Evolutionary conservation across 2,329 filamentous ascomycete species (phyloP).

Genomic region (Aureobasidium leucospermi): DNA sequence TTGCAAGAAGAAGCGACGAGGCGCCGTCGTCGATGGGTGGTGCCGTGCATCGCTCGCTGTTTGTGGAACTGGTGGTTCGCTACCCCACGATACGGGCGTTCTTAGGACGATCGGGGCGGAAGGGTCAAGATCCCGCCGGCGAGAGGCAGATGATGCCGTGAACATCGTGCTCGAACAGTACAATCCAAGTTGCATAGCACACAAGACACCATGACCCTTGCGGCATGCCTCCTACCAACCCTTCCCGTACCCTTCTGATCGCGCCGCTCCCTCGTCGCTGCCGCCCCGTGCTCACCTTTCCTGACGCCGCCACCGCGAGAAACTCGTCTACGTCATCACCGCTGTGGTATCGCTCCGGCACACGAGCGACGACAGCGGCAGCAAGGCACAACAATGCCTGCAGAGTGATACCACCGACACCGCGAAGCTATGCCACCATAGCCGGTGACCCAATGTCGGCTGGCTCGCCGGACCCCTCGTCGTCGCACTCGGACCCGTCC

Average conservation of each 20-base stretch:
- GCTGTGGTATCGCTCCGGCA: not conserved
- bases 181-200: not conserved
- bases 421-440: constrained; percentile 26
- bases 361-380: constrained; percentile 1
- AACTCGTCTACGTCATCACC: constrained; percentile 12
- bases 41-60: not conserved
- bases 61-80: not conserved
- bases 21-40: not conserved
- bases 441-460: constrained; percentile 18
- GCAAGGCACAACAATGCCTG: not conserved
- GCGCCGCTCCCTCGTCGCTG: constrained; percentile 6
- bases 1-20: constrained; percentile 7
- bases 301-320: not conserved
- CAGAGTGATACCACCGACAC: not conserved
- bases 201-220: constrained; percentile 1
- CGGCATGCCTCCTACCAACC: constrained; percentile 5
- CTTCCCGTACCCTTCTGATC: constrained; percentile 1
- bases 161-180: not conserved
- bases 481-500: constrained; percentile 16
- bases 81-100: too few relatives aligned
- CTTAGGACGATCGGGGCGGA: not conserved
- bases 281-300: not conserved
- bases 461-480: not conserved
- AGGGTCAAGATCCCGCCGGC: not conserved
- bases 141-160: not conserved